These are phyloP conservation scores for Cenchrus americanus DNA, from an alignment of 176 grass and related monocot genomes.

Conservation along the genomic window DNA sequence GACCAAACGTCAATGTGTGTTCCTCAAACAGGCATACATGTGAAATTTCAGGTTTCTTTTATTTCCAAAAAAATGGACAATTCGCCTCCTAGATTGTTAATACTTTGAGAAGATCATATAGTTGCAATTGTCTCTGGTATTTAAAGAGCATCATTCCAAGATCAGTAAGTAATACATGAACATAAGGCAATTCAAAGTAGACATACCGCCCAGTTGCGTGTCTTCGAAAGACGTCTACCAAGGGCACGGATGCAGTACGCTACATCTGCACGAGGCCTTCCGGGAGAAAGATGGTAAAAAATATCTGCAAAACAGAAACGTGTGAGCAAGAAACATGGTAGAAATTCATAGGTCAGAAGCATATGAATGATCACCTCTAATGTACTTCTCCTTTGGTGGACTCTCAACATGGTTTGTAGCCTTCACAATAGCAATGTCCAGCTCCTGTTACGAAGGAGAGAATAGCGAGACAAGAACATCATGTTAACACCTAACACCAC, in stretches of 20 bases:
- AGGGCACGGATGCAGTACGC: slow-evolving; percentile 98
- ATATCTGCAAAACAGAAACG: slow-evolving; percentile 58
- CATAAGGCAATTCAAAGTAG: background rate
- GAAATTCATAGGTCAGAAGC: background rate
- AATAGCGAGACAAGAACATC: background rate
- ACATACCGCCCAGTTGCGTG: slow-evolving; percentile 92
- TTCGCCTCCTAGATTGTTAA: background rate
- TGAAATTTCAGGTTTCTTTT: background rate
- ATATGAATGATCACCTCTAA: slow-evolving; percentile 54
- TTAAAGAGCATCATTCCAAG: background rate
- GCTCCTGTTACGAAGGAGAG: slow-evolving; percentile 53
- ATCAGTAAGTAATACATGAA: background rate
- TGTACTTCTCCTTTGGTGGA: slow-evolving; percentile 89
- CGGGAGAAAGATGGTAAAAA: slow-evolving; percentile 76
- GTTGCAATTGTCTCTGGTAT: background rate
- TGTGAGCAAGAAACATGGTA: slow-evolving; percentile 7
- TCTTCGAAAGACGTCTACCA: slow-evolving; percentile 90
- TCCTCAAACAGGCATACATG: background rate
- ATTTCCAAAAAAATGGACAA: background rate
- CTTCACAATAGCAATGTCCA: slow-evolving; percentile 93
- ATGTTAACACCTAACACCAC: background rate
- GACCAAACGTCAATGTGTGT: background rate
- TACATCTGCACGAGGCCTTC: slow-evolving; percentile 82
- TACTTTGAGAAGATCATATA: background rate
- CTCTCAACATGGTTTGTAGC: slow-evolving; percentile 86